These are phyloP conservation scores for Tolypocladium paradoxum DNA, from an alignment of 2,329 filamentous ascomycete species.

Conservation along the genomic window DNA sequence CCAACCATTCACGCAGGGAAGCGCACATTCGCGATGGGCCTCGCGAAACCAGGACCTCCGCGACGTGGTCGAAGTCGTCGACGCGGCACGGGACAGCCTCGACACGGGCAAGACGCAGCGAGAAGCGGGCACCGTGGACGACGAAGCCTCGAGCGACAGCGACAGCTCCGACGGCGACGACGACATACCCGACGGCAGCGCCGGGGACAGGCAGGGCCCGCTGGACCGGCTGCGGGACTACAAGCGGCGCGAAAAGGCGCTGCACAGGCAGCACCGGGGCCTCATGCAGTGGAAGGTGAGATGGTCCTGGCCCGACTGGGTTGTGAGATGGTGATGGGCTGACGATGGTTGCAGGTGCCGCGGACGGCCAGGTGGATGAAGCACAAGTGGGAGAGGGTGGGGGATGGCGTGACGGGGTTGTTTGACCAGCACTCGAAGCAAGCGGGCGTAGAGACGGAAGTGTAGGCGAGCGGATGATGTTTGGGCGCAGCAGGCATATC, in stretches of 20 bases:
- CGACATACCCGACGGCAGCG: slow-evolving; percentile 24
- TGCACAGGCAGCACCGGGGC: slow-evolving; percentile 56
- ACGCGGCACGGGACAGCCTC: slow-evolving; percentile 25
- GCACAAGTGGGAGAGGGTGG: slow-evolving; percentile 44
- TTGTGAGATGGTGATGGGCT: background rate
- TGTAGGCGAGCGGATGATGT: no score
- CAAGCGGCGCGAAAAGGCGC: slow-evolving; percentile 43
- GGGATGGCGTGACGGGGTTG: slow-evolving; percentile 44
- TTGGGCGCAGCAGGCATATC: no score
- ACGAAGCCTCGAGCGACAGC: slow-evolving; percentile 18
- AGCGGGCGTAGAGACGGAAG: slow-evolving; percentile 57
- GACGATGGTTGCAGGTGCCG: slow-evolving; percentile 18
- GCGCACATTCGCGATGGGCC: slow-evolving; percentile 24
- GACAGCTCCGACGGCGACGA: slow-evolving; percentile 21
- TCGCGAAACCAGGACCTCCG: slow-evolving; percentile 21
- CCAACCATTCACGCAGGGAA: slow-evolving; percentile 22
- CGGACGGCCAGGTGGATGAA: slow-evolving; percentile 39
- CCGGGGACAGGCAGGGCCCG: slow-evolving; percentile 31
- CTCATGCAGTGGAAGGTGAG: slow-evolving; percentile 59
- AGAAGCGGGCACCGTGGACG: slow-evolving; percentile 23
- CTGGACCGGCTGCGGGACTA: slow-evolving; percentile 47
- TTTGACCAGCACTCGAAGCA: slow-evolving; percentile 51
- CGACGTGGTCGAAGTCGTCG: slow-evolving; percentile 36
- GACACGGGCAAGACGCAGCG: slow-evolving; percentile 20
- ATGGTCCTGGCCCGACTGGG: slow-evolving; percentile 1